Percentiles rank a stretch among this genome's conserved stretches.
These are phyloP conservation scores for Komagataella mondaviorum DNA, from an alignment of 805 yeast genomes.

Conservation along the genomic window DNA sequence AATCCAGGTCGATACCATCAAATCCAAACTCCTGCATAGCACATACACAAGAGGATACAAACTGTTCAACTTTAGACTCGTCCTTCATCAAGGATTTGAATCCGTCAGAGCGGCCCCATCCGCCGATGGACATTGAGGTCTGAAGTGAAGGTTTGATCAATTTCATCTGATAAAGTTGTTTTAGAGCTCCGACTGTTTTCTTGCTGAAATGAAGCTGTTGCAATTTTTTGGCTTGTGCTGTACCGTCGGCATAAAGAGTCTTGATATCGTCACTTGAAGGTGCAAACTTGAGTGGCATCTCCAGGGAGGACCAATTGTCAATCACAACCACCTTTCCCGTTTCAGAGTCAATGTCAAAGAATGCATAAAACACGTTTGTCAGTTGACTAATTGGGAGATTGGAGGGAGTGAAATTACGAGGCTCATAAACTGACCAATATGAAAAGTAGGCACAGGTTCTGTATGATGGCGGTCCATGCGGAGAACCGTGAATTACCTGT, in stretches of 20 bases:
- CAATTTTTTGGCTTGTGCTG: background rate
- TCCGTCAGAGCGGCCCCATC: conserved; percentile 39
- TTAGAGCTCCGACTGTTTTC: conserved; percentile 12
- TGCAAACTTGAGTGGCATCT: conserved; percentile 8
- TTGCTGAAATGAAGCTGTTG: conserved; percentile 8
- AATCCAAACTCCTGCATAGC: conserved; percentile 44
- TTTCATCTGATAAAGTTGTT: conserved; percentile 16
- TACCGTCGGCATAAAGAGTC: background rate
- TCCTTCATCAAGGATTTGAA: conserved; percentile 19
- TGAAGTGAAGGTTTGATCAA: conserved; percentile 24
- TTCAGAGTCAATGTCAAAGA: conserved; percentile 40
- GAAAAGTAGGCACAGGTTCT: conserved; percentile 23
- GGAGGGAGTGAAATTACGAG: conserved; percentile 41
- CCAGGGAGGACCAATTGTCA: conserved; percentile 58
- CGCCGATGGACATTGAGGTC: conserved; percentile 72
- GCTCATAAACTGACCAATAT: conserved; percentile 56
- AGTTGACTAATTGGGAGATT: conserved; percentile 44
- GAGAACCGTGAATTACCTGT: background rate
- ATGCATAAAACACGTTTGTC: conserved; percentile 71
- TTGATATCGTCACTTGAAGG: background rate
- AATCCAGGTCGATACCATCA: conserved; percentile 89
- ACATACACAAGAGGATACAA: conserved; percentile 34
- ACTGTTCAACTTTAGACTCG: conserved; percentile 15
- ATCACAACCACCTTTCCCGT: conserved; percentile 41
- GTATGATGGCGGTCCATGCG: background rate